phyloP scores from a whole-genome alignment of 225 moss, liverwort and hornwort species.

The Pleurozium schreberi region DNA sequence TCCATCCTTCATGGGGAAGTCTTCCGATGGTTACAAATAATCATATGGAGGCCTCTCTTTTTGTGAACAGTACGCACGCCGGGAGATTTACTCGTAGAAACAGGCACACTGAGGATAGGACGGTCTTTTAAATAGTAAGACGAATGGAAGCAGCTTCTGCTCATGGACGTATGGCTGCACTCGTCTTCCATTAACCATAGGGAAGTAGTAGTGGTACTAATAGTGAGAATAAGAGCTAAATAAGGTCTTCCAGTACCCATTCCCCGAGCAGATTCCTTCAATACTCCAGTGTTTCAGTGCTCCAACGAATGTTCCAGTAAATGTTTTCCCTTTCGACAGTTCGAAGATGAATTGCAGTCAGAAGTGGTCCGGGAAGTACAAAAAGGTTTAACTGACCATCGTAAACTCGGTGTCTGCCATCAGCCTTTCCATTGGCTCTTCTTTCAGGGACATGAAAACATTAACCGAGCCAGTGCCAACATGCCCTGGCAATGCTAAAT shows the following conservation, averaged over 20 bases:
- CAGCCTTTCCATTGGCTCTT: constrained; percentile 36
- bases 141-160: too few species aligned
- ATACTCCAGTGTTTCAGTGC: neutral
- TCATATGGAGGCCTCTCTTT: neutral
- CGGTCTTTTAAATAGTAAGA: too few species aligned
- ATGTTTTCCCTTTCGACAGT: too few species aligned
- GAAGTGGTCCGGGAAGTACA: neutral
- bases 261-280: neutral
- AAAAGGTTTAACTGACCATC: neutral
- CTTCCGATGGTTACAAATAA: too few species aligned
- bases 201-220: neutral
- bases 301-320: neutral
- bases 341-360: neutral
- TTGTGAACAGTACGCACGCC: neutral
- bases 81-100: neutral
- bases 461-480: constrained; percentile 29
- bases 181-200: neutral
- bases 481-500: constrained; percentile 39
- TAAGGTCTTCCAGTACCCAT: neutral
- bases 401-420: constrained; percentile 17
- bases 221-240: neutral
- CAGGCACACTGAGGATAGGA: neutral
- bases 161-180: neutral
- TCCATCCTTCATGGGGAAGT: neutral
- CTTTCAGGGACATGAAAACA: constrained; percentile 29